These are phyloP conservation scores for Phytophthora macrochlamydospora DNA, from an alignment of 352 stramenopile species.

Conservation along the genomic window DNA sequence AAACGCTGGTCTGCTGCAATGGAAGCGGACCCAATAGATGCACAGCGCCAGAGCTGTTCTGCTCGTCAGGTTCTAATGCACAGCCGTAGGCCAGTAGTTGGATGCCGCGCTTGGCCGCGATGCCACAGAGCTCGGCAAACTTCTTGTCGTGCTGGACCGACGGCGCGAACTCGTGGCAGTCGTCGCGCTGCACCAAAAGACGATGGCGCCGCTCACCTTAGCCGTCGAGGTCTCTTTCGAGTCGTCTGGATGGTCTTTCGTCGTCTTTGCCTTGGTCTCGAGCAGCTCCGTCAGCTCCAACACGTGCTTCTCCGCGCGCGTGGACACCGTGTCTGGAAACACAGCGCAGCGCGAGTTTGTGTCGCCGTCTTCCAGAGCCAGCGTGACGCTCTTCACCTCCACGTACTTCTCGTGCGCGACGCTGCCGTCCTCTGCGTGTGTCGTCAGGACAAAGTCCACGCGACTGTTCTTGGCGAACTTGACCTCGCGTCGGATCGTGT, in stretches of 20 bases:
- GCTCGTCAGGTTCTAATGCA: conserved; percentile 53
- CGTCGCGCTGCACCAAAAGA: conserved; percentile 85
- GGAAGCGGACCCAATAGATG: conserved; percentile 47
- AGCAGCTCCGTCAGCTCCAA: conserved; percentile 72
- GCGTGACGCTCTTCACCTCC: conserved; percentile 87
- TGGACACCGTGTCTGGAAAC: conserved; percentile 83
- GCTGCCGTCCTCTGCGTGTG: conserved; percentile 30
- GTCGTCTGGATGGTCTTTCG: conserved; percentile 8
- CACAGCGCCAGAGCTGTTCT: conserved; percentile 33
- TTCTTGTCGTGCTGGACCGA: conserved; percentile 65
- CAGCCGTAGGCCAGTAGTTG: conserved; percentile 69
- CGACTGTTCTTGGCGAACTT: conserved; percentile 83
- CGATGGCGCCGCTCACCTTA: conserved; percentile 56
- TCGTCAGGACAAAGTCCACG: conserved; percentile 83
- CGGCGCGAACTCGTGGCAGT: conserved; percentile 74
- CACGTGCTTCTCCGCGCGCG: conserved; percentile 79
- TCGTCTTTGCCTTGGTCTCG: conserved; percentile 10
- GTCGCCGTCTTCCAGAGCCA: conserved; percentile 32
- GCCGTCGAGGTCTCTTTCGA: conserved; percentile 11
- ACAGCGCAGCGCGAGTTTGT: conserved; percentile 45
- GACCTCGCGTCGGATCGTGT: conserved; percentile 69
- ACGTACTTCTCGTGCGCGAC: conserved; percentile 70
- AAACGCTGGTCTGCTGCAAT: conserved; percentile 20
- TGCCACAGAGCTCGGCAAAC: conserved; percentile 66
- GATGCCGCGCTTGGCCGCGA: conserved; percentile 54